Evolutionary conservation across 495 filamentous ascomycete species (phyloP).

Genomic region (Penicillium paxilli): DNA sequence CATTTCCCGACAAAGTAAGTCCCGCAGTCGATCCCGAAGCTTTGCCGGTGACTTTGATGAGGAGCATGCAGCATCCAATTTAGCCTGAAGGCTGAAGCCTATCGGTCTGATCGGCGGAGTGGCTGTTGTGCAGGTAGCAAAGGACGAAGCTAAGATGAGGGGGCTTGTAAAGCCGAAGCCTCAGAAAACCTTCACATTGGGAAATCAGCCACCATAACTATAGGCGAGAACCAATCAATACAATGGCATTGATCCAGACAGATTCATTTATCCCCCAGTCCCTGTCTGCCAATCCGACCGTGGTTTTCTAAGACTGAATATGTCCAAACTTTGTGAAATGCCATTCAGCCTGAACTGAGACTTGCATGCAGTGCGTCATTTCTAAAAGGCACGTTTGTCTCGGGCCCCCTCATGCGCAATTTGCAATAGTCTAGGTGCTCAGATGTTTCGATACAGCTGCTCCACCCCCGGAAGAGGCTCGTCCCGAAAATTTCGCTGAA

Average conservation of each 20-base stretch:
- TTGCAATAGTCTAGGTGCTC: neutral
- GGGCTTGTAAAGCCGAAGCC: no score
- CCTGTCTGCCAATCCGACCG: no score
- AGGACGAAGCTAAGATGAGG: no score
- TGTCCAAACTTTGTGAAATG: no score
- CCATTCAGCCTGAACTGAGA: neutral
- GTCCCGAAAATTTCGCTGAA: neutral
- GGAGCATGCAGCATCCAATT: slow-evolving; percentile 2
- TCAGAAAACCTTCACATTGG: neutral
- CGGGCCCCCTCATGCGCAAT: neutral
- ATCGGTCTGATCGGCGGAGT: neutral
- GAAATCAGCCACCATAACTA: no score
- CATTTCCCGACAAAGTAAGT: slow-evolving; percentile 18
- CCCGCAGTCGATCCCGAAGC: slow-evolving; percentile 23
- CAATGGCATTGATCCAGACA: no score
- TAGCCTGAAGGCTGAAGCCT: slow-evolving; percentile 25
- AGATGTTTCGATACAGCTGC: neutral
- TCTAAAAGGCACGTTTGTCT: neutral
- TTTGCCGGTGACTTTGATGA: slow-evolving; percentile 8
- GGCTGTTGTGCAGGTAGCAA: no score
- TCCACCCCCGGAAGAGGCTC: neutral
- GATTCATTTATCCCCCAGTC: no score
- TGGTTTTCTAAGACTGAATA: no score
- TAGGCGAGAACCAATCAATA: no score
- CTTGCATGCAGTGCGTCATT: neutral